Evolutionary conservation across 2,329 filamentous ascomycete species (phyloP), one percentile per base, ranked within the genome.

Genomic region (Alternaria solani): DNA sequence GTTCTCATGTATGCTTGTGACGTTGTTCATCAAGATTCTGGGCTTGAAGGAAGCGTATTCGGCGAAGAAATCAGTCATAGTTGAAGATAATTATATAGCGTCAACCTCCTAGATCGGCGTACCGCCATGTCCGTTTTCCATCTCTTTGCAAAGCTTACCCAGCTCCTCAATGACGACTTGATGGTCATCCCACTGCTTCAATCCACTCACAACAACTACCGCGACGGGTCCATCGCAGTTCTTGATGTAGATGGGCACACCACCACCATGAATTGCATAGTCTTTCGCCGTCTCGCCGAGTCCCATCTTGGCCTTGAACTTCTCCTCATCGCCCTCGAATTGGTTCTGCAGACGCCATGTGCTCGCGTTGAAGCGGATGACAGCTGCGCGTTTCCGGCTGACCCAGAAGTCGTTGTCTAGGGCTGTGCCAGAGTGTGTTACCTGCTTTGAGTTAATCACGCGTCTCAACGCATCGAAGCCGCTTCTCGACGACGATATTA

Each of bases 221-320:
- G 86, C 91, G 14, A 93, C 88, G 4, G 92, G 79, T 0, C 89
- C 90, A 78, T 93, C 91, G 1, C 93, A 89, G 0, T 89, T 88
- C 54, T 79, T 80, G 8, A 94, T 91, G 6, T 86, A 82, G 23
- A 94, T 84, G 0, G 91, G 91, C 58, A 92, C 86, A 0, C 84
- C 91, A 18, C 92, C 91, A 0, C 92, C 91, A 76, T 94, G 91
- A 65, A 94, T 92, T 2, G 91, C 91, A 81, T 91, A 94, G 41
- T 86, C 81, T 52, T 83, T 82, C 30, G 84, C 70, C 8, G 83
- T 82, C 49, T 68, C 73, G 0, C 72, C 73, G 59, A 93, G 77
- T 18, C 84, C 87, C 71, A 85, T 89, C 76, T 90, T 92, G n/a
- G 80, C 80, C 61, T 83, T 82, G 76, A 94, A 93, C 2, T 79